phyloP scores from a whole-genome alignment of 352 stramenopile species.

The Phytopythium vexans region DNA sequence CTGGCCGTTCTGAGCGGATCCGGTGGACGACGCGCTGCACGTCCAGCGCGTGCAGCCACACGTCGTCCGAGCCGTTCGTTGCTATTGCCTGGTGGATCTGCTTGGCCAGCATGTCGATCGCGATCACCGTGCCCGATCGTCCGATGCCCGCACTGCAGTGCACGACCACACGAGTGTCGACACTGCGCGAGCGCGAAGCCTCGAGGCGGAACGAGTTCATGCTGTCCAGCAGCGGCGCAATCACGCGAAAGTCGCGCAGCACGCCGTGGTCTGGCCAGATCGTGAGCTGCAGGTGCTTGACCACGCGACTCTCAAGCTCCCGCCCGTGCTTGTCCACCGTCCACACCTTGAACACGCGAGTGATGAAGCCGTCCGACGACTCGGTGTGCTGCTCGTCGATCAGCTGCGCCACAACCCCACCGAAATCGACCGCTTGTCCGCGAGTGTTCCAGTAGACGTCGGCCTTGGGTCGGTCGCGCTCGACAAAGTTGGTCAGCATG shows the following conservation, averaged over 20 bases:
- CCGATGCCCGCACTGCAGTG: conserved; percentile 83
- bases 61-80: conserved; percentile 13
- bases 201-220: conserved; percentile 47
- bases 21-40: conserved; percentile 54
- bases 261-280: conserved; percentile 81
- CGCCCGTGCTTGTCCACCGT: conserved; percentile 13
- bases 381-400: conserved; percentile 22
- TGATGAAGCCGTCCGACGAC: conserved; percentile 32
- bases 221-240: conserved; percentile 68
- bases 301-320: conserved; percentile 24
- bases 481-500: conserved; percentile 88
- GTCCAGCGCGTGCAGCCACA: conserved; percentile 41
- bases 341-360: conserved; percentile 56
- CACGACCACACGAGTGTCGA: conserved; percentile 45
- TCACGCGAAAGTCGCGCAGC: conserved; percentile 62
- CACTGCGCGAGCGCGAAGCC: conserved; percentile 16
- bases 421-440: conserved; percentile 45
- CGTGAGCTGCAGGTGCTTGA: conserved; percentile 77
- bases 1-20: conserved; percentile 65
- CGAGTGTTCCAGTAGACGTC: conserved; percentile 70
- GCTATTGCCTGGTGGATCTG: conserved; percentile 32
- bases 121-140: conserved; percentile 80
- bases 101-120: conserved; percentile 75
- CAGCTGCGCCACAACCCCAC: conserved; percentile 46
- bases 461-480: conserved; percentile 64